Conservation (phyloP, 345 rosid species). For the Xanthoceras sorbifolium region DNA sequence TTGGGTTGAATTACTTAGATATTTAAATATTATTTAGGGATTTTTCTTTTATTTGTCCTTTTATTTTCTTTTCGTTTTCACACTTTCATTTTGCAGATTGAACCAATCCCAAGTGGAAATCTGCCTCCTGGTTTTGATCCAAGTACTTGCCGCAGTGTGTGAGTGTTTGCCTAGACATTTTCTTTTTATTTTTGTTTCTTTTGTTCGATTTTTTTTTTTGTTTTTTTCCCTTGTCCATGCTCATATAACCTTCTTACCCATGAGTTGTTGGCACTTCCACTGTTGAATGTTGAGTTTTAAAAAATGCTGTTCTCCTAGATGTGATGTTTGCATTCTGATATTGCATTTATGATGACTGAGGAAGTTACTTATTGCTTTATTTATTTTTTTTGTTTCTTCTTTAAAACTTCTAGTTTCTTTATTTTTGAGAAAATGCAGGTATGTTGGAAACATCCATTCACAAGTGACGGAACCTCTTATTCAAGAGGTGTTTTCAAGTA, state of each 20-base stretch:
- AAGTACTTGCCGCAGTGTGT: slow-evolving; percentile 99
- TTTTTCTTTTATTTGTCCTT: slow-evolving; percentile 18
- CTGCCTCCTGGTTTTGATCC: slow-evolving; percentile 99
- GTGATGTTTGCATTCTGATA: slow-evolving; percentile 14
- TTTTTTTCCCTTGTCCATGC: background rate
- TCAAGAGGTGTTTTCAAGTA: slow-evolving; percentile 95
- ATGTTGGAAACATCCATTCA: slow-evolving; percentile 88
- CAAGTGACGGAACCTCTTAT: slow-evolving; percentile 95
- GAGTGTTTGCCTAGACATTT: slow-evolving; percentile 69
- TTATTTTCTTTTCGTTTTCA: slow-evolving; percentile 33
- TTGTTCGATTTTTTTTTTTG: slow-evolving; percentile 1
- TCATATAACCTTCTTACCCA: slow-evolving; percentile 9
- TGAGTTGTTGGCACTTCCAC: background rate
- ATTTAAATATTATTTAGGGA: slow-evolving; percentile 19
- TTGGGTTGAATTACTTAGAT: slow-evolving; percentile 21
- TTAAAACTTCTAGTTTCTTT: slow-evolving; percentile 37
- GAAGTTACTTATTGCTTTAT: slow-evolving; percentile 34
- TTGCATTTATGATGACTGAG: slow-evolving; percentile 18
- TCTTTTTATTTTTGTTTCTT: slow-evolving; percentile 25
- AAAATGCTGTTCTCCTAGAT: slow-evolving; percentile 7
- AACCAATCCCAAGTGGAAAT: slow-evolving; percentile 96
- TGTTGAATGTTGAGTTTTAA: slow-evolving; percentile 9
- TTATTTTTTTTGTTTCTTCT: slow-evolving; percentile 31
- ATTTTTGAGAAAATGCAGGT: slow-evolving; percentile 66
- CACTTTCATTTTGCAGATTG: slow-evolving; percentile 79